phyloP scores from a whole-genome alignment of 352 stramenopile species.

The Aphanomyces astaci region DNA sequence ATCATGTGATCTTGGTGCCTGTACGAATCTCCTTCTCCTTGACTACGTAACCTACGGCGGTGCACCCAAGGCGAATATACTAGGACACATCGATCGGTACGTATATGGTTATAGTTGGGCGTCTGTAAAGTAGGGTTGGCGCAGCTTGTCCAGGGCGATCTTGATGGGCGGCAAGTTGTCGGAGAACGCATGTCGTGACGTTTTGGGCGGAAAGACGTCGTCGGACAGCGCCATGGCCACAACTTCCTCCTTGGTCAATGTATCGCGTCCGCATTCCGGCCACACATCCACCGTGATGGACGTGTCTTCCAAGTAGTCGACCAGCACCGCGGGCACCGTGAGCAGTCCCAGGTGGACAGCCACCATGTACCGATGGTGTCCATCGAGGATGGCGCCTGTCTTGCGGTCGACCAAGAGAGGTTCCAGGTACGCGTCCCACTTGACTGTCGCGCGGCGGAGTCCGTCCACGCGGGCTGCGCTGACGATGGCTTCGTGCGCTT shows the following conservation, averaged over 20 bases:
- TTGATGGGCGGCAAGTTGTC: slow-evolving; percentile 78
- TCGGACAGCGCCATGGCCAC: slow-evolving; percentile 78
- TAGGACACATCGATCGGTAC: not conserved
- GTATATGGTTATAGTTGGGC: not conserved
- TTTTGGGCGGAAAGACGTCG: slow-evolving; percentile 78
- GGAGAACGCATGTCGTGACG: slow-evolving; percentile 77
- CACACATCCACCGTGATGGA: slow-evolving; percentile 81
- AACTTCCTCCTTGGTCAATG: slow-evolving; percentile 73
- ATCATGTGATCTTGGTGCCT: too few relatives aligned
- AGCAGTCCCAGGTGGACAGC: slow-evolving; percentile 56
- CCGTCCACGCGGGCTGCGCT: slow-evolving; percentile 80
- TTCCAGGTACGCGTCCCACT: slow-evolving; percentile 78
- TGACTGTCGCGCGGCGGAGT: slow-evolving; percentile 59
- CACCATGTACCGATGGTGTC: slow-evolving; percentile 78
- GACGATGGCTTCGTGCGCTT: slow-evolving; percentile 77
- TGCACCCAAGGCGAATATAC: not conserved
- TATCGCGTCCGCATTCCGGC: slow-evolving; percentile 74
- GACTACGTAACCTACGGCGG: too few relatives aligned
- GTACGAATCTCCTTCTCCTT: too few relatives aligned
- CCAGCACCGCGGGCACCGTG: slow-evolving; percentile 65
- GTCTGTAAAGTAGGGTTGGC: slow-evolving; percentile 26
- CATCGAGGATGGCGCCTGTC: slow-evolving; percentile 74
- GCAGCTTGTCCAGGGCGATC: slow-evolving; percentile 54
- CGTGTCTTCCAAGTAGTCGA: slow-evolving; percentile 77
- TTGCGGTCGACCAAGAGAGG: slow-evolving; percentile 63